These are phyloP conservation scores for Lolium multiflorum DNA, from an alignment of 176 grass and related monocot species.

Conservation along the genomic window DNA sequence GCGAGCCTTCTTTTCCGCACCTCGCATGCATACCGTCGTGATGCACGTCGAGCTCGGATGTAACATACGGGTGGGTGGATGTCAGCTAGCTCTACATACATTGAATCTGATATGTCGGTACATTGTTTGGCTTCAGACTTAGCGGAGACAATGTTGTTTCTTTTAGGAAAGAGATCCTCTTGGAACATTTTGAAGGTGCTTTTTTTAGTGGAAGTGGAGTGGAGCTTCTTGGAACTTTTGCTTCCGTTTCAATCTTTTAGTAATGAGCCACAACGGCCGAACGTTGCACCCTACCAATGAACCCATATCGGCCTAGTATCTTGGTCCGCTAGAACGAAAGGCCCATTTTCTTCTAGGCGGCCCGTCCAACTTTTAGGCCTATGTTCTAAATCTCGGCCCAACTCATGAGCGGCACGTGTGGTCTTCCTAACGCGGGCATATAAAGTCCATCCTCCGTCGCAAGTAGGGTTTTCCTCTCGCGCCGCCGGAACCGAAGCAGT, in stretches of 20 bases:
- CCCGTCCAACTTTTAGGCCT: neutral
- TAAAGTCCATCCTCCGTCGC: neutral
- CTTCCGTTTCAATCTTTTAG: no score
- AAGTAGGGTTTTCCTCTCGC: constrained; percentile 49
- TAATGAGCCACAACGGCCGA: no score
- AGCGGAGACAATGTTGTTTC: neutral
- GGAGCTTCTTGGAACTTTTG: no score
- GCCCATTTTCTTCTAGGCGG: neutral
- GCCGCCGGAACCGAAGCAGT: constrained; percentile 40
- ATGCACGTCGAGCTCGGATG: neutral
- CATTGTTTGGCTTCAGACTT: neutral
- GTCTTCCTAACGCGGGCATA: neutral
- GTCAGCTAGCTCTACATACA: neutral
- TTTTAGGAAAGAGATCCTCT: neutral
- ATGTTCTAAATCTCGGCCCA: neutral
- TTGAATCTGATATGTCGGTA: neutral
- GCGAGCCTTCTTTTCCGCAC: neutral
- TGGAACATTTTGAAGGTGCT: neutral
- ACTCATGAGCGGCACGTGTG: neutral
- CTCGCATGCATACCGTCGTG: neutral
- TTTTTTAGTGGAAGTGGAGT: no score
- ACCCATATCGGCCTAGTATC: no score
- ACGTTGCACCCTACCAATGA: no score
- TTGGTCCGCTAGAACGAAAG: neutral
- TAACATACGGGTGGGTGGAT: neutral